Conservation (phyloP, 257 asterid genomes). For the Solanum chiquidenum region DNA sequence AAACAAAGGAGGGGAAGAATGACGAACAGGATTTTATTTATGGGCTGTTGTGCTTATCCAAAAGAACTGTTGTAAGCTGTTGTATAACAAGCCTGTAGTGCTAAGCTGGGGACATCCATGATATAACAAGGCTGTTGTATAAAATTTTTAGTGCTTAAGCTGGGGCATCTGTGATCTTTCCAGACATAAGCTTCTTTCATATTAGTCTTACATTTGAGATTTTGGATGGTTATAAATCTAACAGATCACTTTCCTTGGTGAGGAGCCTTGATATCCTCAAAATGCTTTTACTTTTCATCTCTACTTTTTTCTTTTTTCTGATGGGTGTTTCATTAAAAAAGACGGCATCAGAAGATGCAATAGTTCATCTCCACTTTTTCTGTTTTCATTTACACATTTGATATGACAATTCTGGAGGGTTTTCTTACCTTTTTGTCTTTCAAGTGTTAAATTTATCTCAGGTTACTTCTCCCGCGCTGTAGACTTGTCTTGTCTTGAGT, state of each 20-base stretch:
- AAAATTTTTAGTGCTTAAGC: background rate
- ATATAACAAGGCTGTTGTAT: background rate
- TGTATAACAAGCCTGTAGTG: background rate
- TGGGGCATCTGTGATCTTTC: background rate
- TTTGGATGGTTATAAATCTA: background rate
- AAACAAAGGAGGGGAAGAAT: background rate
- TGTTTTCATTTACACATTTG: background rate
- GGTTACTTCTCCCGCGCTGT: background rate
- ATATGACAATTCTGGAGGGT: background rate
- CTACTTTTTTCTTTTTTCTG: background rate
- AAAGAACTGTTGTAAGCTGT: background rate
- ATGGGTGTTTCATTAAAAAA: background rate
- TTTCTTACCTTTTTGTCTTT: background rate
- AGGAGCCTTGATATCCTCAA: background rate
- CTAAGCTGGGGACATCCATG: background rate
- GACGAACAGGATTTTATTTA: background rate
- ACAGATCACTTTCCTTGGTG: background rate
- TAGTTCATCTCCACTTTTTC: background rate
- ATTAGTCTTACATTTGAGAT: background rate
- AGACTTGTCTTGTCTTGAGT: background rate
- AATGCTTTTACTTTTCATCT: background rate
- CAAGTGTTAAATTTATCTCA: background rate
- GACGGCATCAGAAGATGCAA: background rate
- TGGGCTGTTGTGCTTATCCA: background rate
- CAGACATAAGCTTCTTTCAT: background rate